Percentiles rank a stretch among this genome's conserved stretches.
phyloP scores from a whole-genome alignment of 257 asterid genomes.

The Solanum raphanifolium region DNA sequence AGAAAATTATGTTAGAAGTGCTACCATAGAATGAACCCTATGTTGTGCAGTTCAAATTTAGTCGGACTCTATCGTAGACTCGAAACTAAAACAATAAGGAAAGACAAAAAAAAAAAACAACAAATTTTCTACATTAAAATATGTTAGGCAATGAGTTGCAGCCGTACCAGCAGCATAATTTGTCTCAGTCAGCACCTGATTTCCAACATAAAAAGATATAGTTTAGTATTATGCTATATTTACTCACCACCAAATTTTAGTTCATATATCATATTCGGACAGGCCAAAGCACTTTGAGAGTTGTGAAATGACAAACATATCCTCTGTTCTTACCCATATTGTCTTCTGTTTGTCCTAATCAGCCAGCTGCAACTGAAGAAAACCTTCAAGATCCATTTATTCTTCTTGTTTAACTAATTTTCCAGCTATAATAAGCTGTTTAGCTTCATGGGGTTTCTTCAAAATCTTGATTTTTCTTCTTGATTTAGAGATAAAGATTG shows the following conservation, averaged over 20 bases:
- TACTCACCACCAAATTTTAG: slow-evolving; percentile 8
- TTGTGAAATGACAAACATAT: slow-evolving; percentile 8
- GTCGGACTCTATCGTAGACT: accelerated
- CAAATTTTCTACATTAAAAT: background rate
- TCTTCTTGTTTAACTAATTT: background rate
- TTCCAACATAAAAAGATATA: background rate
- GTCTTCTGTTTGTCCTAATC: slow-evolving; percentile 2
- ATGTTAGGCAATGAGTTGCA: background rate
- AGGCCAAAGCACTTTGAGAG: background rate
- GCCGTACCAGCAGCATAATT: background rate
- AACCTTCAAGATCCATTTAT: slow-evolving; percentile 28
- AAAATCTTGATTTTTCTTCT: background rate
- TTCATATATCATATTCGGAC: slow-evolving; percentile 34
- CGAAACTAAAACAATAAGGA: background rate
- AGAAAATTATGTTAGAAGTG: accelerated
- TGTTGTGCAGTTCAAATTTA: accelerated
- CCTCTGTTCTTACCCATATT: slow-evolving; percentile 15
- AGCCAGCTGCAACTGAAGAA: background rate
- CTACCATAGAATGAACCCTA: accelerated
- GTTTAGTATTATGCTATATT: background rate
- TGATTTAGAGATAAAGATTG: background rate
- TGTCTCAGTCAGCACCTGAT: background rate
- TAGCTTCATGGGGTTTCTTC: background rate
- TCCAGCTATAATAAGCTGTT: background rate
- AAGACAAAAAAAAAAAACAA: background rate